A percentile compares a stretch with the other conserved stretches of the same genome.
Evolutionary conservation across 140 eudicot species (phyloP).

Genomic region (Stevia rebaudiana): DNA sequence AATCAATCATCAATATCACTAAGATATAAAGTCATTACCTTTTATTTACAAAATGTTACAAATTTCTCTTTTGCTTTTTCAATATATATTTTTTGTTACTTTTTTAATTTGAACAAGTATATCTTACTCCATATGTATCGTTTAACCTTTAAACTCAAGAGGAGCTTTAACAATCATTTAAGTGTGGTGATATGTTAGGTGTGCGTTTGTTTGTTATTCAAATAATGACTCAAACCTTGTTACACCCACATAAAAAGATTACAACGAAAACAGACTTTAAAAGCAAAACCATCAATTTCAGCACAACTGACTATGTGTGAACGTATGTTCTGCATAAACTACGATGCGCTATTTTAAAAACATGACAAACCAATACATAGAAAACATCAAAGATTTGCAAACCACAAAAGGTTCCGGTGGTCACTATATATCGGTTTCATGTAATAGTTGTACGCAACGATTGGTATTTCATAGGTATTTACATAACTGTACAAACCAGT

Average conservation of each 20-base stretch:
- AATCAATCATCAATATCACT: too few relatives aligned
- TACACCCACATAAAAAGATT: neutral
- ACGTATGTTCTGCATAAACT: neutral
- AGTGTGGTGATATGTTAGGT: too few relatives aligned
- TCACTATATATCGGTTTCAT: neutral
- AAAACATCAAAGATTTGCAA: constrained; percentile 10
- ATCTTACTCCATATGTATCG: too few relatives aligned
- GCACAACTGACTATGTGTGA: neutral
- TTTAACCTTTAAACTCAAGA: too few relatives aligned
- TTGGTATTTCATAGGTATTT: constrained; percentile 9
- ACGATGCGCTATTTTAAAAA: neutral
- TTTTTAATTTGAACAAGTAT: too few relatives aligned
- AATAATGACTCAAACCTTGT: too few relatives aligned
- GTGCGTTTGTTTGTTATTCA: neutral
- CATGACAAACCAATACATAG: neutral
- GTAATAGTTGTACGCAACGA: constrained; percentile 10
- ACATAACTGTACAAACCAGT: constrained; percentile 31
- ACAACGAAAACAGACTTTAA: neutral
- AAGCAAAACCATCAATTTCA: neutral
- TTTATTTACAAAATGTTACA: too few relatives aligned
- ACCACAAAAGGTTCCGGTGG: constrained; percentile 7
- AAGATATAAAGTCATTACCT: too few relatives aligned
- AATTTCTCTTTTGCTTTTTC: too few relatives aligned
- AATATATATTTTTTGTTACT: too few relatives aligned
- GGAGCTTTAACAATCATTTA: too few relatives aligned